Evolutionary conservation across 495 filamentous ascomycete species (phyloP).

Genomic region (Penicillium argentinense): DNA sequence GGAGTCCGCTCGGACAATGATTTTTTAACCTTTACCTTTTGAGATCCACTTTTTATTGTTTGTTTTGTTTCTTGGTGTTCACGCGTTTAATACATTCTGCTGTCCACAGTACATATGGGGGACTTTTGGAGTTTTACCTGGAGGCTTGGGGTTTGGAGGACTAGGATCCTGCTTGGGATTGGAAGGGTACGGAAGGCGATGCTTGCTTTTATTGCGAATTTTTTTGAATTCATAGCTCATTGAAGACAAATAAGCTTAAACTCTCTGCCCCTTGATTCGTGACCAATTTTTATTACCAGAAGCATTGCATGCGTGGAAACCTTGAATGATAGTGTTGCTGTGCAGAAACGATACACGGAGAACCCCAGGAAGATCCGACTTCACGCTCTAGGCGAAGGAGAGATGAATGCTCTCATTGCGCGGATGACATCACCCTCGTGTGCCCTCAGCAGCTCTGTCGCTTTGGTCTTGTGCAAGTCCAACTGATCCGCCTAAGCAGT

Average conservation of each 20-base stretch:
- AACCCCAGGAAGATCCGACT: not conserved
- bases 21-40: conserved; percentile 1
- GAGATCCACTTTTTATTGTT: conserved; percentile 5
- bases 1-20: conserved; percentile 61
- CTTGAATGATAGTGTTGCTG: too few relatives aligned
- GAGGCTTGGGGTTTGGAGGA: not conserved
- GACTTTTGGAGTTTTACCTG: conserved; percentile 4
- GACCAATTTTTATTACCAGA: too few relatives aligned
- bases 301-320: too few relatives aligned
- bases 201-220: not conserved
- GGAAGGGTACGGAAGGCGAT: not conserved
- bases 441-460: conserved; percentile 77
- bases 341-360: too few relatives aligned
- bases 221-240: too few relatives aligned
- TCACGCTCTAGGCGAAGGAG: conserved; percentile 32
- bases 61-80: not conserved
- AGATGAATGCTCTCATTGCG: conserved; percentile 67
- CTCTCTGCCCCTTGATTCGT: too few relatives aligned
- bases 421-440: conserved; percentile 73
- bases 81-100: conserved; percentile 9
- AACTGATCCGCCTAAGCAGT: conserved; percentile 81
- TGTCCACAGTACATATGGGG: conserved; percentile 24
- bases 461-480: conserved; percentile 74
- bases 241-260: too few relatives aligned
- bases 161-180: not conserved